Conservation (phyloP, 2,329 filamentous ascomycete species). For the Arthrobotrys musiformis region DNA sequence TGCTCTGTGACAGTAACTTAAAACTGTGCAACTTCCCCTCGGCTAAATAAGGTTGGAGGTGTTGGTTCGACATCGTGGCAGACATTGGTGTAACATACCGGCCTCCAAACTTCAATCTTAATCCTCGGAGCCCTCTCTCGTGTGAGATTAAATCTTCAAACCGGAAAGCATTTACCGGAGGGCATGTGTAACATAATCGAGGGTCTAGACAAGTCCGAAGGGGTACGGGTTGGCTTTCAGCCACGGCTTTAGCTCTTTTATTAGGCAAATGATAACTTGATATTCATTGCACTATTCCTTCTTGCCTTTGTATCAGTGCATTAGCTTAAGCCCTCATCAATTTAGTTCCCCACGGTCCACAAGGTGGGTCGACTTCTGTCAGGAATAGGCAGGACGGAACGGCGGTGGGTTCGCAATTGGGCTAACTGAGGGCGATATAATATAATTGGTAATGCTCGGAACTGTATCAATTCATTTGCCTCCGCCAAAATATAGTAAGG, state of each 20-base stretch:
- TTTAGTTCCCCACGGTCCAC: conserved; percentile 2
- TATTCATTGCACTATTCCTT: not conserved
- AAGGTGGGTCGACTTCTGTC: conserved; percentile 11
- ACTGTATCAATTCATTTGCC: conserved; percentile 5
- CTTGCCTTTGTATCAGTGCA: too few species aligned
- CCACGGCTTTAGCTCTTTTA: not conserved
- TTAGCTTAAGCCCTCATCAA: not conserved
- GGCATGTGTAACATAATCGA: conserved; percentile 30
- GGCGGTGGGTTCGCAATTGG: not conserved
- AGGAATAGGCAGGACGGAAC: conserved; percentile 24
- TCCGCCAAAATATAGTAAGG: not conserved
- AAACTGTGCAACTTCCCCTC: conserved; percentile 37
- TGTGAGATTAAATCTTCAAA: conserved; percentile 4
- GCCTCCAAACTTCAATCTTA: not conserved
- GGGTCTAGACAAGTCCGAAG: conserved; percentile 10
- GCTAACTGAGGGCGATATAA: not conserved
- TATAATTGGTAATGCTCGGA: conserved; percentile 11
- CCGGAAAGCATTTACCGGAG: conserved; percentile 1
- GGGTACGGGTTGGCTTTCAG: conserved; percentile 1
- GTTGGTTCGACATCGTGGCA: conserved; percentile 11
- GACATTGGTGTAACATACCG: conserved; percentile 46
- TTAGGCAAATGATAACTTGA: conserved; percentile 1
- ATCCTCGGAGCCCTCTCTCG: too few species aligned
- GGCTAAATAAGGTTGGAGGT: conserved; percentile 53
- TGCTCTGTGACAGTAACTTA: conserved; percentile 3